Conservation (phyloP, 164 flowering plant species). For the Berberis vulgaris region DNA sequence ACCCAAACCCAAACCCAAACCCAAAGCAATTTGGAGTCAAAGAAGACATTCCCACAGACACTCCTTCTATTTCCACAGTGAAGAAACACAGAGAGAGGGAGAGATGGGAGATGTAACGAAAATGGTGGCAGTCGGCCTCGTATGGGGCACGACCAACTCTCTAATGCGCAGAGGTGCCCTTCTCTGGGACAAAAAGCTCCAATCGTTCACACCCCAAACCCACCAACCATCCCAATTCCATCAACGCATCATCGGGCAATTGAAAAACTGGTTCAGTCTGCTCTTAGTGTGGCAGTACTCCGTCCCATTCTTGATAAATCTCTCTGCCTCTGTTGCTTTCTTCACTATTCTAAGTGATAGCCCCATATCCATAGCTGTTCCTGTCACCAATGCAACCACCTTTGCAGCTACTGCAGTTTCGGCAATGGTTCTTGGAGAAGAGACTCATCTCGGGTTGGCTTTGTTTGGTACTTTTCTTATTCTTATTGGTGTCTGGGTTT, state of each 20-base stretch:
- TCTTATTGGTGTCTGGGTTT: constrained; percentile 74
- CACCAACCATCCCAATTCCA: constrained; percentile 16
- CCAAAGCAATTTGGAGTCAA: no score
- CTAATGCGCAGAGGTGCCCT: constrained; percentile 85
- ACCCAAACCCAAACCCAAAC: no score
- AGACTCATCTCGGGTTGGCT: constrained; percentile 43
- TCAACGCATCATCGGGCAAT: constrained; percentile 17
- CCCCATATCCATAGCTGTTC: constrained; percentile 88
- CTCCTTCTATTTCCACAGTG: no score
- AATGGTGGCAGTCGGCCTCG: constrained; percentile 83
- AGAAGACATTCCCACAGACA: no score
- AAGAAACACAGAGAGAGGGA: not conserved
- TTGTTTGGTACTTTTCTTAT: constrained; percentile 63
- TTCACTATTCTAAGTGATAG: constrained; percentile 53
- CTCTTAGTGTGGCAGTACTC: constrained; percentile 76
- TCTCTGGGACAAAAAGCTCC: constrained; percentile 57
- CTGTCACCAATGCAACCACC: constrained; percentile 90
- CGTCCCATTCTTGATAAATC: constrained; percentile 63
- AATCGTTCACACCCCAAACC: constrained; percentile 15
- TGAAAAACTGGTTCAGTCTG: constrained; percentile 46
- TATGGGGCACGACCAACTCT: constrained; percentile 95
- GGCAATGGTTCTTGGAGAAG: constrained; percentile 71
- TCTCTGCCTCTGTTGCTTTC: constrained; percentile 86
- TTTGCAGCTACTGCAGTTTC: constrained; percentile 84
- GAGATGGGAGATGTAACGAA: constrained; percentile 52